These are phyloP conservation scores for Macadamia tetraphylla DNA, from an alignment of 164 flowering plant species.

Conservation along the genomic window DNA sequence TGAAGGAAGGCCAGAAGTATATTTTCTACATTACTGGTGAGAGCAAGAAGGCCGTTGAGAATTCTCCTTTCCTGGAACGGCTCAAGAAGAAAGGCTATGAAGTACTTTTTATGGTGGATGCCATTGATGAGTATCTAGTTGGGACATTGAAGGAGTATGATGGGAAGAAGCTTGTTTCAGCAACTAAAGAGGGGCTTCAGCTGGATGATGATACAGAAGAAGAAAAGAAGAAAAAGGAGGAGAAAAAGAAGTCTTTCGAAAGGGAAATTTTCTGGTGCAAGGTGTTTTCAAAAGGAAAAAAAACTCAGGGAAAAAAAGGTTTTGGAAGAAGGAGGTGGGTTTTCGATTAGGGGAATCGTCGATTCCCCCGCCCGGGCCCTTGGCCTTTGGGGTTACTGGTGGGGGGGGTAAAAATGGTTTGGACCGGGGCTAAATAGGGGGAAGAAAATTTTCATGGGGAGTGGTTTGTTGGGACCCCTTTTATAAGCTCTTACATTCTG, in stretches of 20 bases:
- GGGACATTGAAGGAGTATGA: conserved; percentile 66
- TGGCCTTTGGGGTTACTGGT: too few species aligned
- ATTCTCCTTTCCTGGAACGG: conserved; percentile 37
- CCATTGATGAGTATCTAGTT: conserved; percentile 65
- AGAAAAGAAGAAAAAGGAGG: conserved; percentile 58
- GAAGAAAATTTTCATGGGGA: too few species aligned
- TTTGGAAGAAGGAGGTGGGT: too few species aligned
- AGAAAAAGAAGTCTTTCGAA: conserved; percentile 61
- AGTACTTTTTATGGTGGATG: conserved; percentile 67
- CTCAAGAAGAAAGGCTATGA: conserved; percentile 40
- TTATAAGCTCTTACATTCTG: too few species aligned
- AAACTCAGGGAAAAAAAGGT: too few species aligned
- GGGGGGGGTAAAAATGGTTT: too few species aligned
- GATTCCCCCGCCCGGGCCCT: too few species aligned
- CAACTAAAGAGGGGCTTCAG: conserved; percentile 64
- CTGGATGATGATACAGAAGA: conserved; percentile 66
- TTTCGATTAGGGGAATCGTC: too few species aligned
- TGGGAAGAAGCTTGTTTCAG: conserved; percentile 20
- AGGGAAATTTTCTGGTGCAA: too few species aligned
- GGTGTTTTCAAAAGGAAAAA: too few species aligned
- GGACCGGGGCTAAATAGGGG: too few species aligned
- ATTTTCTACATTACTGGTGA: conserved; percentile 4
- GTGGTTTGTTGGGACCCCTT: too few species aligned
- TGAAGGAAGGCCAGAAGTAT: conserved; percentile 74
- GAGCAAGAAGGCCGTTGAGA: conserved; percentile 32